Conservation (phyloP, 2,329 filamentous ascomycete species). For the Aspergillus eucalypticola region DNA sequence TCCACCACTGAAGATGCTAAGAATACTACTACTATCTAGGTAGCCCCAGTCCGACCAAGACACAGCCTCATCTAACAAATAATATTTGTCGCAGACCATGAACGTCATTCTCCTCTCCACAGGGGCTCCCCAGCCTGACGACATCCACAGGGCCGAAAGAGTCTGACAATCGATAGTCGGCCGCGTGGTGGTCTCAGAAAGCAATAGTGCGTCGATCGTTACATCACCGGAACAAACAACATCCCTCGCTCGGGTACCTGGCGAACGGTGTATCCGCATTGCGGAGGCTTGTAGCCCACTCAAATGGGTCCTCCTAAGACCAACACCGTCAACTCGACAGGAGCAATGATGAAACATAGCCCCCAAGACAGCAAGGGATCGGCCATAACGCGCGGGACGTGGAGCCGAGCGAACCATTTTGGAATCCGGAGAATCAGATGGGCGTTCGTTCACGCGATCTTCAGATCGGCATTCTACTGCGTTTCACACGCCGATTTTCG, state of each 20-base stretch:
- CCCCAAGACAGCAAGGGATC: conserved; percentile 17
- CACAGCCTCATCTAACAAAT: not conserved
- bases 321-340: not conserved
- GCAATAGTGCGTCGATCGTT: conserved; percentile 23
- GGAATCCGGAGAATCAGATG: conserved; percentile 16
- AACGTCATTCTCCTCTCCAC: not conserved
- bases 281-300: not conserved
- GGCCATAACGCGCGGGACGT: conserved; percentile 10
- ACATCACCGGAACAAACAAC: conserved; percentile 13
- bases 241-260: not conserved
- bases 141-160: not conserved
- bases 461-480: conserved; percentile 20
- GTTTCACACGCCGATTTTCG: conserved; percentile 21
- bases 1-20: not conserved
- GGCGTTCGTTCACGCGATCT: conserved; percentile 11
- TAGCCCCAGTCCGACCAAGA: not conserved
- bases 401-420: conserved; percentile 15
- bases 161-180: conserved; percentile 13
- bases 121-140: too few relatives aligned
- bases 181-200: conserved; percentile 19
- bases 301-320: not conserved
- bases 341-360: conserved; percentile 9
- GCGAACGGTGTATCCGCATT: not conserved
- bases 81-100: not conserved
- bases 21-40: not conserved